Percentiles rank a stretch among this genome's conserved stretches.
Evolutionary conservation across 2,329 filamentous ascomycete species (phyloP).

Genomic region (Knufia petricola): DNA sequence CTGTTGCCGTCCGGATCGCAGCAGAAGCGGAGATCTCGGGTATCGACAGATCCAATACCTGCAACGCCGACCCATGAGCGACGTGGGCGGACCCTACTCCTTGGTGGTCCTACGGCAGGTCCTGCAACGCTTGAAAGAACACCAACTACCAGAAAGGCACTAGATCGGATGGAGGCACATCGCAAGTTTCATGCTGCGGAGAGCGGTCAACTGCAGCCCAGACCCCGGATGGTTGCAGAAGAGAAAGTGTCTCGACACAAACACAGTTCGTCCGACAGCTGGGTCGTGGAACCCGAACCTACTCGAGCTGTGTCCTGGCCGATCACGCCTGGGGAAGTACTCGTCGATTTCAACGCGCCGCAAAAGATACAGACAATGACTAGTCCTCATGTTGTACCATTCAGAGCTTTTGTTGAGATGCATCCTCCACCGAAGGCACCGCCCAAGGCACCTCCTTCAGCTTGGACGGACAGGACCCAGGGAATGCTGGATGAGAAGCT

Average conservation of each 20-base stretch:
- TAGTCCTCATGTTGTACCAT: slow-evolving; percentile 16
- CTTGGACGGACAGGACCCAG: slow-evolving; percentile 21
- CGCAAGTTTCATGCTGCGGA: slow-evolving; percentile 22
- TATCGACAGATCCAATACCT: slow-evolving; percentile 5
- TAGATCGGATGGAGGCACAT: slow-evolving; percentile 22
- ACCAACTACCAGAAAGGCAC: slow-evolving; percentile 14
- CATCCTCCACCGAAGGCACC: slow-evolving; percentile 12
- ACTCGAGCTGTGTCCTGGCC: slow-evolving; percentile 19
- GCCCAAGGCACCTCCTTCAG: slow-evolving; percentile 16
- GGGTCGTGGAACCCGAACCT: slow-evolving; percentile 11
- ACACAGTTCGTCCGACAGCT: slow-evolving; percentile 14
- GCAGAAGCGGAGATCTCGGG: not conserved
- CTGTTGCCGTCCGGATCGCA: not conserved
- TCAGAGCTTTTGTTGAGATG: slow-evolving; percentile 20
- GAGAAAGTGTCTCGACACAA: slow-evolving; percentile 11
- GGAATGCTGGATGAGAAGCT: slow-evolving; percentile 17
- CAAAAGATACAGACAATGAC: slow-evolving; percentile 15
- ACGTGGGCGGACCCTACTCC: slow-evolving; percentile 14
- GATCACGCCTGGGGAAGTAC: slow-evolving; percentile 11
- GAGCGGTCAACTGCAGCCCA: slow-evolving; percentile 18
- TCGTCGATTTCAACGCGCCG: slow-evolving; percentile 14
- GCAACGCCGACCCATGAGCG: slow-evolving; percentile 5
- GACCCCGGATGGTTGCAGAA: slow-evolving; percentile 11
- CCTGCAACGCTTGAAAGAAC: slow-evolving; percentile 4
- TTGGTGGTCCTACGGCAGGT: slow-evolving; percentile 11